Percentiles rank a stretch among this genome's conserved stretches.
phyloP scores from a whole-genome alignment of 2,329 filamentous ascomycete species.

The Fusarium decemcellulare region DNA sequence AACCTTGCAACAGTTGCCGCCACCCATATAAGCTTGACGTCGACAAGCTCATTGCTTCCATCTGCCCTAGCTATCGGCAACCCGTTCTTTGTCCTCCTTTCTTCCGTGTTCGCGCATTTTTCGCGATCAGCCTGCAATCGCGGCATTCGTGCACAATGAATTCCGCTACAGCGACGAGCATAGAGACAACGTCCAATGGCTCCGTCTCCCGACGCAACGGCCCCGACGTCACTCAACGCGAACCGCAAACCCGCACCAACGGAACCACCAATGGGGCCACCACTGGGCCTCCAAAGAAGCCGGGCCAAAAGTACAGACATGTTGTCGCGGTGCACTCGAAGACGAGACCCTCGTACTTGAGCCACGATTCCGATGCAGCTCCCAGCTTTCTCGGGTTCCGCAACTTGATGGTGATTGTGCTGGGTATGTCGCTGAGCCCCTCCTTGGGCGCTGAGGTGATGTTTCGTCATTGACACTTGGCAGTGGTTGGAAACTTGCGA shows the following conservation, averaged over 20 bases:
- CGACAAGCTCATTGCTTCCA: conserved; percentile 22
- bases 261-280: conserved; percentile 39
- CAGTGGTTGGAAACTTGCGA: conserved; percentile 92
- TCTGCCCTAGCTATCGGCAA: conserved; percentile 13
- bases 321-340: conserved; percentile 87
- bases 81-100: conserved; percentile 7
- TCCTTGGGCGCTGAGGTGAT: conserved; percentile 27
- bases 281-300: conserved; percentile 36
- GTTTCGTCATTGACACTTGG: conserved; percentile 37
- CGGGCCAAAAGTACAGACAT: conserved; percentile 83
- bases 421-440: conserved; percentile 69
- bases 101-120: neutral
- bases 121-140: conserved; percentile 27
- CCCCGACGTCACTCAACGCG: conserved; percentile 47
- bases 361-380: conserved; percentile 80
- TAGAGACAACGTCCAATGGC: conserved; percentile 48
- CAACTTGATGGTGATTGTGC: conserved; percentile 95
- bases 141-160: conserved; percentile 53
- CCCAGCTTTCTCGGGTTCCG: conserved; percentile 95
- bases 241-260: conserved; percentile 39
- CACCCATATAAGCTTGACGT: conserved; percentile 35
- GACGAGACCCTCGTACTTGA: conserved; percentile 83
- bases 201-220: conserved; percentile 45
- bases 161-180: conserved; percentile 57
- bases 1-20: conserved; percentile 36